Evolutionary conservation across 768 basidiomycete species (phyloP), one percentile per base, ranked within the genome.

Genomic region (Boletus rufocinnamomeus): DNA sequence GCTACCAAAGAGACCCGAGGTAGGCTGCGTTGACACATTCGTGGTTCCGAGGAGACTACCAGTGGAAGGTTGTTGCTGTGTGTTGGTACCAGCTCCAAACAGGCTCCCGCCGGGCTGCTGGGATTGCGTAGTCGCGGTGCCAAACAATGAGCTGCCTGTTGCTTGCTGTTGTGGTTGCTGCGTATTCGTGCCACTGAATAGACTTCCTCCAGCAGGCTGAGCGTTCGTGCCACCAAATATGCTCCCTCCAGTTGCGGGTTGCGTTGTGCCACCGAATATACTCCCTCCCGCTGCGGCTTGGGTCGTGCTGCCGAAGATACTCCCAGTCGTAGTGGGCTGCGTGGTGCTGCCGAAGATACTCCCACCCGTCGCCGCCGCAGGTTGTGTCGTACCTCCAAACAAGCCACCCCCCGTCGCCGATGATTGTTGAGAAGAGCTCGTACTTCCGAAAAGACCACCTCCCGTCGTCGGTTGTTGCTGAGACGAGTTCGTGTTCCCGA

Each of bases 1-100:
- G 48, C 43, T 57, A 16, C 74, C 69, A 61, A 76, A 76, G 49
- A 75, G 52, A 44, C 59, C 52, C 3, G 71, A 32, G 6, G 69
- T 54, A 55, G 59, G 48, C 40, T 68, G 63, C 44, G 60, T 23
- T 54, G 60, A 34, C 52, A 44, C 47, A 57, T 63, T 66, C 17
- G 61, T 44, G 14, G 47, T n/a, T 49, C 69, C 74, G 48, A 73
- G 68, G 19, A 76, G 60, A 35, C 63, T 52, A 60, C 65, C 49
- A n/a, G 50, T 35, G 16, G 60, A 60, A 34, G 68, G 66, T 21
- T 69, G 72, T 50, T 59, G 65, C 44, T 64, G 66, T 23, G 70
- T 23, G 13, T 28, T 56, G 49, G 51, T 52, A 28, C 48, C 53
- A 37, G 51, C 38, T 47, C 60, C 67, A 34, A 66, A 68, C 10